phyloP scores from a whole-genome alignment of 495 filamentous ascomycete species.

The Trichoderma asperelloides region DNA sequence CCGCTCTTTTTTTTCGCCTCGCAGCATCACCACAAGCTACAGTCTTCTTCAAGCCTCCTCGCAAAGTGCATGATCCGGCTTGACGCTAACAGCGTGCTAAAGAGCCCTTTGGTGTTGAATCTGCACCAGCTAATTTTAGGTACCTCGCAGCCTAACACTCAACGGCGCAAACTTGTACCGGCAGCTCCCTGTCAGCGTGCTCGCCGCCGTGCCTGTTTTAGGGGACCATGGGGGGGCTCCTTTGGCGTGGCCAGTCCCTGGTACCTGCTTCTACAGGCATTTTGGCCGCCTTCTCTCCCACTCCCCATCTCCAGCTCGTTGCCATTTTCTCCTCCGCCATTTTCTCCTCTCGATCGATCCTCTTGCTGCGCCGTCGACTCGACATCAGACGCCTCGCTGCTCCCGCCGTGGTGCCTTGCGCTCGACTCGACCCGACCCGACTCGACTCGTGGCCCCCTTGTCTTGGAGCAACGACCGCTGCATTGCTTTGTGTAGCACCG shows the following conservation, averaged over 20 bases:
- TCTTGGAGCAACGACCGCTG: neutral
- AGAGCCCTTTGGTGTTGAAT: neutral
- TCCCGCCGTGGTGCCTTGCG: neutral
- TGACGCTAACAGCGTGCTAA: neutral
- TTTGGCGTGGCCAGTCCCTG: constrained; percentile 1
- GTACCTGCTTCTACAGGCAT: constrained; percentile 3
- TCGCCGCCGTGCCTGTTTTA: neutral
- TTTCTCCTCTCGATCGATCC: neutral
- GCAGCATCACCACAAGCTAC: neutral
- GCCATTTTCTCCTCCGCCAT: neutral
- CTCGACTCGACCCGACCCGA: neutral
- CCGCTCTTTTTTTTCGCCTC: neutral
- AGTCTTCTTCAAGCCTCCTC: neutral
- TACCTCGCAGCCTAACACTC: neutral
- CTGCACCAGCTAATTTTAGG: neutral
- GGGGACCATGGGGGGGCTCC: constrained; percentile 7
- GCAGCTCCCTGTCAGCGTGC: neutral
- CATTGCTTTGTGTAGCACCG: constrained; percentile 3
- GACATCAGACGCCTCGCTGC: neutral
- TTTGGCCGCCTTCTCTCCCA: neutral
- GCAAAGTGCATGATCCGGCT: neutral
- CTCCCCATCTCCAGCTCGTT: neutral
- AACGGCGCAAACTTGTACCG: neutral
- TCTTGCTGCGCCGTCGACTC: neutral
- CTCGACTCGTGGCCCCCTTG: neutral